phyloP scores from a whole-genome alignment of 2,329 filamentous ascomycete species.

The Ophiostoma fasciatum region DNA sequence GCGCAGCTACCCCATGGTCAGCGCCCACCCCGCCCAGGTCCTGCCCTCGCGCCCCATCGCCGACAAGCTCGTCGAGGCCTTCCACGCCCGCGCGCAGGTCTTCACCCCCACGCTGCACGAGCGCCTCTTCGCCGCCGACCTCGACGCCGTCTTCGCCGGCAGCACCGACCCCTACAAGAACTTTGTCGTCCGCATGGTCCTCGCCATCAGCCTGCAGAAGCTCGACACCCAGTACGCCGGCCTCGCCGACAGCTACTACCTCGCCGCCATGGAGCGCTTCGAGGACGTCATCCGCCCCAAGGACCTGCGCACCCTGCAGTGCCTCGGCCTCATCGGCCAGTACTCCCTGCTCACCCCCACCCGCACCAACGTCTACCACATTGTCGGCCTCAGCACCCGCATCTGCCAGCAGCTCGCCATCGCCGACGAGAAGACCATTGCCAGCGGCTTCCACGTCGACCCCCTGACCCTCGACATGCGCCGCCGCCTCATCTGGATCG shows the following conservation, averaged over 20 bases:
- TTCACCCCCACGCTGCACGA: slow-evolving; percentile 84
- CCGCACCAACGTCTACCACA: slow-evolving; percentile 81
- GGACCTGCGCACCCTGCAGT: slow-evolving; percentile 83
- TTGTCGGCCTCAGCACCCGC: slow-evolving; percentile 74
- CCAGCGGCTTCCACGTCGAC: slow-evolving; percentile 45
- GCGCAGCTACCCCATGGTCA: slow-evolving; percentile 86
- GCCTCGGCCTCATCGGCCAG: slow-evolving; percentile 71
- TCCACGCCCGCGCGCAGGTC: slow-evolving; percentile 54
- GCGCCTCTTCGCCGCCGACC: slow-evolving; percentile 56
- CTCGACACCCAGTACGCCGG: slow-evolving; percentile 82
- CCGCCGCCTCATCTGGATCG: slow-evolving; percentile 74
- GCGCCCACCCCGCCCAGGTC: slow-evolving; percentile 61
- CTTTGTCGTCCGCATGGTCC: slow-evolving; percentile 78
- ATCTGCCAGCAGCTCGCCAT: slow-evolving; percentile 82
- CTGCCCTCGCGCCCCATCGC: slow-evolving; percentile 62
- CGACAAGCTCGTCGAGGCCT: slow-evolving; percentile 69
- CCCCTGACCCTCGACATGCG: slow-evolving; percentile 77
- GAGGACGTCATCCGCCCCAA: slow-evolving; percentile 76
- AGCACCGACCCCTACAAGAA: slow-evolving; percentile 69
- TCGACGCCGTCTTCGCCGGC: slow-evolving; percentile 68
- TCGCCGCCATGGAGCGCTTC: slow-evolving; percentile 73
- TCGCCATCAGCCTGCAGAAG: slow-evolving; percentile 90
- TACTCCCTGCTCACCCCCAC: slow-evolving; percentile 91
- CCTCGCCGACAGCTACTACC: slow-evolving; percentile 85
- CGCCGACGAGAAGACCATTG: slow-evolving; percentile 78